These are phyloP conservation scores for Psidium guajava DNA, from an alignment of 345 rosid species.

Conservation along the genomic window DNA sequence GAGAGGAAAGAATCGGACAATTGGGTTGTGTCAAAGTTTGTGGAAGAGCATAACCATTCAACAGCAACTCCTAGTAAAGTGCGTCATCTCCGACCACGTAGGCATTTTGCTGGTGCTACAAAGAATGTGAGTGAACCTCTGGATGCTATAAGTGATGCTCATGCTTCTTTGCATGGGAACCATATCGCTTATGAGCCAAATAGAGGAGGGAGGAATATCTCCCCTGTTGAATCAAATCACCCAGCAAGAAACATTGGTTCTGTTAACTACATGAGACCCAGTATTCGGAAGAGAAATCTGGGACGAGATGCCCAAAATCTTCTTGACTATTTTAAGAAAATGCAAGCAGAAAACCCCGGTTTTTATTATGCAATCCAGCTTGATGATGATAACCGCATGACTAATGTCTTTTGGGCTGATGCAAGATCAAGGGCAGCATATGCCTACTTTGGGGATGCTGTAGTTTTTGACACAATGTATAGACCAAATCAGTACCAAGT, in stretches of 20 bases:
- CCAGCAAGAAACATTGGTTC: slow-evolving; percentile 15
- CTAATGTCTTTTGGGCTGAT: slow-evolving; percentile 67
- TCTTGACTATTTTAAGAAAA: slow-evolving; percentile 46
- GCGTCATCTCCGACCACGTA: slow-evolving; percentile 42
- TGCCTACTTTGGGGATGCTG: slow-evolving; percentile 53
- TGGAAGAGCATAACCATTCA: slow-evolving; percentile 56
- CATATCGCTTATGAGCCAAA: slow-evolving; percentile 22
- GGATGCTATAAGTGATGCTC: slow-evolving; percentile 21
- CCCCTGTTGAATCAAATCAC: slow-evolving; percentile 20
- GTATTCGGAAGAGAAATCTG: slow-evolving; percentile 30
- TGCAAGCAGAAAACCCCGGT: slow-evolving; percentile 61
- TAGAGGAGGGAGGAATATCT: slow-evolving; percentile 10
- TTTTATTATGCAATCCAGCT: slow-evolving; percentile 63
- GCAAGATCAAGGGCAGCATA: slow-evolving; percentile 63
- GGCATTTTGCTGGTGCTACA: slow-evolving; percentile 41
- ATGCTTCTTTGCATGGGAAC: slow-evolving; percentile 25
- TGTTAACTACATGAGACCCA: slow-evolving; percentile 20
- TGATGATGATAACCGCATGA: slow-evolving; percentile 52
- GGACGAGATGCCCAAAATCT: slow-evolving; percentile 59
- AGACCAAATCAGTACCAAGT: slow-evolving; percentile 62
- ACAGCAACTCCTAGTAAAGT: slow-evolving; percentile 25
- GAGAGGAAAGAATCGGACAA: slow-evolving; percentile 33
- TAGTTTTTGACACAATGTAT: slow-evolving; percentile 54
- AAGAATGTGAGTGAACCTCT: slow-evolving; percentile 22
- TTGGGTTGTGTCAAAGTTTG: slow-evolving; percentile 49